Base-by-base conservation (phyloP, 768 basidiomycete genomes). In the Gautieria morchelliformis region DNA sequence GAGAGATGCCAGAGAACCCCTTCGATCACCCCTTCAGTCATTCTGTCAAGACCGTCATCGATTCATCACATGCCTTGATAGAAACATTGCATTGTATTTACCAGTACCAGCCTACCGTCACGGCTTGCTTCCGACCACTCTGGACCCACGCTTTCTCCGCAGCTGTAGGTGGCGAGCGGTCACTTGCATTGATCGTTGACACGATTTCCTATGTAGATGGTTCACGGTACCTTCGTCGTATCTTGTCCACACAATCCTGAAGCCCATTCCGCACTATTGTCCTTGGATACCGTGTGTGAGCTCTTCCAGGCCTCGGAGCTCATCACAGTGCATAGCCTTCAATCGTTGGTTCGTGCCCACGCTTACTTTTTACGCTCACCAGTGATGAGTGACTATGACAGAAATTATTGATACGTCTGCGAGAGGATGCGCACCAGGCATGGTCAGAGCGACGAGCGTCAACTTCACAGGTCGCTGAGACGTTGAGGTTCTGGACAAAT, bases 131-230 rank as follows among this genome's bases (percentile, higher is more conserved):
- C 20, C 46, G 56, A 14, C 35, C 37, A 8, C 3, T 57, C 6
- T 57, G 56, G 56, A 57, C 46, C 14, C 56, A 57, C 48, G 19
- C 35, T 1, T 57, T 47, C 37, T 57, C 56, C 17, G 56, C 46
- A 14, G 46, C 46, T 20, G 56, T 57, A 35, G 12, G 56, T 49
- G 15, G 14, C 8, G 22, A 48, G 27, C 40, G n/a, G 12, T 41
- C 40, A 41, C 40, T 14, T 41, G 14, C n/a, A 15, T 22, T 11
- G 9, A 22, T 15, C n/a, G 15, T 54, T 54, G 15, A 30, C 11
- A 27, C 33, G 11, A 12, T 33, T 12, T 30, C 5, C 5, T 33
- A 33, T 10, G 9, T 41, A 57, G 56, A 57, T 57, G 56, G 56
- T 49, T 11, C 46, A 49, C 19, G 46, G 46, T 49, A 33, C 46